phyloP scores from a whole-genome alignment of 768 basidiomycete species.

The Leccinum longicurvipes region DNA sequence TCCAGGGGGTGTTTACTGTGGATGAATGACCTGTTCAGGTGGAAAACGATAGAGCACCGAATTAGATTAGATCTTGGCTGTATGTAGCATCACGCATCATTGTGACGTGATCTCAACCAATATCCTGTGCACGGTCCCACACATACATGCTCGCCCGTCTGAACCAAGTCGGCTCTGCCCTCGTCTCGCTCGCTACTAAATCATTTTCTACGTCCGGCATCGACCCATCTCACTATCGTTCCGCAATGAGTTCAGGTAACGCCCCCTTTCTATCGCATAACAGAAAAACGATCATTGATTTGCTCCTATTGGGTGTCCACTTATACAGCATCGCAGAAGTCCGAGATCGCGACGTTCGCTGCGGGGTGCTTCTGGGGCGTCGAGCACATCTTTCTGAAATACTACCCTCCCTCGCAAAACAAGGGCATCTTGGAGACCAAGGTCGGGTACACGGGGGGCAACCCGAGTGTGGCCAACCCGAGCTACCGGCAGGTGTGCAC shows the following conservation, averaged over 20 bases:
- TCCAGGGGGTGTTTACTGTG: conserved; percentile 28
- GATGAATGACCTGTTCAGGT: conserved; percentile 4
- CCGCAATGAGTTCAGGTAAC: conserved; percentile 37
- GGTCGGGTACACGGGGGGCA: conserved; percentile 82
- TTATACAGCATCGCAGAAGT: conserved; percentile 39
- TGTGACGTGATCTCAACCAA: neutral
- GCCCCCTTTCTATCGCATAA: neutral
- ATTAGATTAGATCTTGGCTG: too few species aligned
- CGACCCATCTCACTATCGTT: conserved; percentile 38
- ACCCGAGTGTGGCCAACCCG: conserved; percentile 50
- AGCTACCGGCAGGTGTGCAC: conserved; percentile 73
- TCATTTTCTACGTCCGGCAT: conserved; percentile 21
- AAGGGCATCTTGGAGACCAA: conserved; percentile 72
- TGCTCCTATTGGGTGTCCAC: too few species aligned
- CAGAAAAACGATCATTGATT: neutral
- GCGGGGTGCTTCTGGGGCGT: conserved; percentile 83
- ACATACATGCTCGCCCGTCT: conserved; percentile 26
- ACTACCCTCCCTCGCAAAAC: conserved; percentile 65
- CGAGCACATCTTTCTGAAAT: conserved; percentile 80
- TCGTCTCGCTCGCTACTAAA: conserved; percentile 23
- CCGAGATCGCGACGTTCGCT: conserved; percentile 46
- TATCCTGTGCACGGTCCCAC: neutral
- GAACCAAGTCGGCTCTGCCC: conserved; percentile 18
- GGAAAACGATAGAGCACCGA: too few species aligned
- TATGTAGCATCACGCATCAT: too few species aligned